Percentiles rank a stretch among this genome's conserved stretches.
Evolutionary conservation across 2,329 filamentous ascomycete species (phyloP).

Genomic region (Aspergillus pseudoglaucus): DNA sequence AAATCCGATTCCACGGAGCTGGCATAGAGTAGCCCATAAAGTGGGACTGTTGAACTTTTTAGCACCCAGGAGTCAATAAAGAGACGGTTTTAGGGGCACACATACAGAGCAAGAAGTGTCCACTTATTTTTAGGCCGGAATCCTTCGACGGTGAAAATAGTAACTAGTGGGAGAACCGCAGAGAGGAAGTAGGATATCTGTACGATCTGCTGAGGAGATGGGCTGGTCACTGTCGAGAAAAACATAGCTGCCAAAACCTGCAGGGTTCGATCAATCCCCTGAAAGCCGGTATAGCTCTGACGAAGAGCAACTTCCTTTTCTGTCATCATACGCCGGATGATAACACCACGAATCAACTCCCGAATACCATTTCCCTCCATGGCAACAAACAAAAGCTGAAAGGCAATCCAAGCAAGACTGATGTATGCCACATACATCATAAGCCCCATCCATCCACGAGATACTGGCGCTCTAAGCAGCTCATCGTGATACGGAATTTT

Average conservation of each 20-base stretch:
- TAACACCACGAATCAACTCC: conserved; percentile 1
- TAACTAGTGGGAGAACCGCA: conserved; percentile 8
- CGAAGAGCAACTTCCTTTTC: conserved; percentile 2
- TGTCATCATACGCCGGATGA: conserved; percentile 1
- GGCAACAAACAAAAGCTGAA: conserved; percentile 5
- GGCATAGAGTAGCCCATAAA: conserved; percentile 11
- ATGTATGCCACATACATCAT: conserved; percentile 3
- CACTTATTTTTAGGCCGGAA: conserved; percentile 11
- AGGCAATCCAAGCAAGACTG: conserved; percentile 4
- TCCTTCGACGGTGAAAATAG: conserved; percentile 11
- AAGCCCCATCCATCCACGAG: conserved; percentile 1
- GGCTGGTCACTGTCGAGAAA: conserved; percentile 3
- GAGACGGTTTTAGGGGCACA: neutral
- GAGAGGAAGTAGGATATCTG: conserved; percentile 10
- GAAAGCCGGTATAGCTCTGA: conserved; percentile 5
- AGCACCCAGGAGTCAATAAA: neutral
- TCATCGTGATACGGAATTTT: conserved; percentile 9
- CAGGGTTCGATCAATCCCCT: conserved; percentile 6
- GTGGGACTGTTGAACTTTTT: conserved; percentile 3
- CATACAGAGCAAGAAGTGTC: conserved; percentile 5
- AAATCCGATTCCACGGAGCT: conserved; percentile 12
- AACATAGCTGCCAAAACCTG: conserved; percentile 6
- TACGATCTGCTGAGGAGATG: conserved; percentile 5
- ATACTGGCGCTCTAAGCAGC: conserved; percentile 2
- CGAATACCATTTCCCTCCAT: conserved; percentile 6